phyloP scores from a whole-genome alignment of 129 eudicot species.

The Helianthus tuberosus region DNA sequence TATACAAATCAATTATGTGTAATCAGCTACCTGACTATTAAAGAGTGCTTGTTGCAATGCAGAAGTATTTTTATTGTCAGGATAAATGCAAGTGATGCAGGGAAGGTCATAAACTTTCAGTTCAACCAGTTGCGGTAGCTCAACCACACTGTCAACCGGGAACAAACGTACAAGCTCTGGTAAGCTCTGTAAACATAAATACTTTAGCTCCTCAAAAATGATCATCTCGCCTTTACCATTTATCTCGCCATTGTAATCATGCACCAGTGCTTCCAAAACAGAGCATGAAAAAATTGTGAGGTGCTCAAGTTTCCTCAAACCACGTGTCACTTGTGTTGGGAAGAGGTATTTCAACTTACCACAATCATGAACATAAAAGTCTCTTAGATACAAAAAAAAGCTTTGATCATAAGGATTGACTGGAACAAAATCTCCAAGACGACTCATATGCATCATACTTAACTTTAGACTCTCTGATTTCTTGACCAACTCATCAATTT shows the following conservation, averaged over 20 bases:
- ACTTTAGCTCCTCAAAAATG: not conserved
- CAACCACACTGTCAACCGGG: not conserved
- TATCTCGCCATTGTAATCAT: not conserved
- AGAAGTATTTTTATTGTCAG: too few species aligned
- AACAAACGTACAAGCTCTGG: conserved; percentile 17
- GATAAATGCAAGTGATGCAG: conserved; percentile 1
- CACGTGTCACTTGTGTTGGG: not conserved
- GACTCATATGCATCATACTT: not conserved
- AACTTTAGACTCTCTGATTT: not conserved
- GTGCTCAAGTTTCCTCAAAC: not conserved
- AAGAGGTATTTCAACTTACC: not conserved
- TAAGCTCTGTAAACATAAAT: not conserved
- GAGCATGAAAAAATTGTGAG: not conserved
- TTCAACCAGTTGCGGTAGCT: conserved; percentile 7
- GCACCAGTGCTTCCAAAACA: not conserved
- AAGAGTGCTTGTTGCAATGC: too few species aligned
- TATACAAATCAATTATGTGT: too few species aligned
- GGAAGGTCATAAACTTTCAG: not conserved
- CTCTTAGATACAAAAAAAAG: not conserved
- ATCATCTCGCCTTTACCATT: not conserved
- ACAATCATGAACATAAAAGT: not conserved
- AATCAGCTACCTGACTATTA: not conserved
- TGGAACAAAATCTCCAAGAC: not conserved
- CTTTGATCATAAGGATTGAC: not conserved
- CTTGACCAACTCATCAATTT: conserved; percentile 5